Evolutionary conservation across 176 grass and related monocot species (phyloP), one percentile per base, ranked within the genome.

Genomic region (Pontederia crassipes): DNA sequence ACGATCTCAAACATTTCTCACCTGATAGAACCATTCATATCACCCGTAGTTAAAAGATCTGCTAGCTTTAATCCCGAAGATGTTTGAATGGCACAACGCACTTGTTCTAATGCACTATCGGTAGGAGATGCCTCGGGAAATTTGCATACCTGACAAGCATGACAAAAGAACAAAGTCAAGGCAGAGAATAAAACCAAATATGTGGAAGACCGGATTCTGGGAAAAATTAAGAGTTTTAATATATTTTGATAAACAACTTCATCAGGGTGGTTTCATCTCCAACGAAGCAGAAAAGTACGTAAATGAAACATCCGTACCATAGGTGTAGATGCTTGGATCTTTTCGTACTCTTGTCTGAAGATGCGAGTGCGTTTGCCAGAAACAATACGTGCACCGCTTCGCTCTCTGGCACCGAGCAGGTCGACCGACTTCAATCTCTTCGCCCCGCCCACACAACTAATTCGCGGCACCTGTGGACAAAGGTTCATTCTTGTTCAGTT

Each of bases 401-500:
- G 75, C 68, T 89, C 86, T 68, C 86, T 85, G 52, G 72, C 68
- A 68, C 15, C 65, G 49, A 89, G 81, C 59, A 89, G 75, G 46
- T 76, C 78, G 32, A 68, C 50, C 40, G 73, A 69, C 65, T 70
- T 85, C 28, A 83, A 70, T 68, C 54, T 63, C 60, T 82, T 89
- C 69, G 51, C 82, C 55, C 54, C 50, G 59, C 49, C 4, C 10
- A 58, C 20, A 0, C 8, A 4, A 10, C 45, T 35, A 4, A 48
- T 49, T 49, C 35, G 56, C 56, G 20, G 46, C 3, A 29, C 58
- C 48, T 20, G 32, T 15, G 67, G 26, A 60, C 29, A 0, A 65
- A 50, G 29, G 15, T 69, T 12, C 13, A 65, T 40, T 67, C 12
- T 16, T 52, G 35, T 45, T 40, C 27, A 18, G 13, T 16, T 56